Base-by-base conservation (phyloP, 371 early-diverging fungal genomes). In the Mortierella sp. region DNA sequence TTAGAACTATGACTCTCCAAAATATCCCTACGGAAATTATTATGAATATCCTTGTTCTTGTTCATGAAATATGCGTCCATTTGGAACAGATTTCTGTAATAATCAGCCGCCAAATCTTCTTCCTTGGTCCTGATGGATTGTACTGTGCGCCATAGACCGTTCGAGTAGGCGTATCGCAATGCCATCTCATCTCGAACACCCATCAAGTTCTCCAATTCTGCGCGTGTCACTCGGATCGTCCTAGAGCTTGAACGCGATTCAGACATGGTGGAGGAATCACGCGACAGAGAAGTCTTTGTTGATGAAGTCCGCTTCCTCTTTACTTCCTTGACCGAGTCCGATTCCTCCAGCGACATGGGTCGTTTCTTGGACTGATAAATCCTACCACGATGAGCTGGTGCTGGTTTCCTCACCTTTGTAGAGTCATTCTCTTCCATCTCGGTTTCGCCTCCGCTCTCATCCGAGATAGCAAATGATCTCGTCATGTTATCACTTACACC, bases 11-110 rank as follows among this genome's bases (percentile, higher is more conserved):
- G 55, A 55, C 55, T 55, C 53, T 76, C 76, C 53, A 70, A 6
- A 16, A 70, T 40, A 33, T 76, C 76, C 10, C 11, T 22, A 13
- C 69, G 63, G 36, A 65, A 74, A 33, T 36, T 65, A 7, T 55
- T 22, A 24, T 55, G 70, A 8, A 50, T 9, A 21, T 41, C 43
- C 1, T 43, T 19, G 32, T 43, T 47, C 11, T 53, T 57, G 19
- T 40, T 38, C 32, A 36, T 45, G 16, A 43, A 72, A 7, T 58
- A 58, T 43, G 32, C 38, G 40, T 76, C 71, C 62, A 63, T 68
- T 38, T 58, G 28, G 59, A 71, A 68, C 28, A 76, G 16, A 33
- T 77, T 65, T 13, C 36, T 48, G 24, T 67, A 59, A 41, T 43
- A 61, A 11, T 19, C 38, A 5, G 59, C 32, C 2, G 21, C 43